Evolutionary conservation across 148 eudicot species (phyloP), one percentile per base, ranked within the genome.

Genomic region (Polygonum aviculare): DNA sequence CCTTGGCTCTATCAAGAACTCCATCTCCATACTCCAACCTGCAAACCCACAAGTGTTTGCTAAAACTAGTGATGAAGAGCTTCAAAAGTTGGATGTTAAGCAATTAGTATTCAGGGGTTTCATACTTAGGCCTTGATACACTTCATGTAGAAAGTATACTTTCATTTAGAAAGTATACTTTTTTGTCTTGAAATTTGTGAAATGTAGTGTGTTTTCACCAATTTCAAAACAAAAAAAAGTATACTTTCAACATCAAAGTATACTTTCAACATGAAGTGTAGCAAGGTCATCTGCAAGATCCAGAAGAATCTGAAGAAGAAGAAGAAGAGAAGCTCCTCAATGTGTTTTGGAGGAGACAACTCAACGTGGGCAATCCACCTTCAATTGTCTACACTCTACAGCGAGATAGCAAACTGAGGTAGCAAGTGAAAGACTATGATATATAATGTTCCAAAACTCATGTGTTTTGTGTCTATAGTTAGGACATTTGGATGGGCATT

Each of bases 1-100:
- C 99, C 83, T 96, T 89, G 77, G 94, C 87, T 91, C 99, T 88
- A 83, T 95, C 98, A 85, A 88, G 91, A 62, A 85, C 91, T 80
- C 96, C 97, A 85, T 94, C 97, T 86, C 89, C 93, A 63, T 79
- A 77, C 83, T 93, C 98, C 98, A 98, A 95, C 81, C 99, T 95
- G 72, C 19, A 67, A 67, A 38, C 21, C 7, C 22, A 57, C 6
- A 3, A 57, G 33, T 21, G 11, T 9, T 19, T 57, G 11, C 1
- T 55, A 7, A 3, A 55, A 19, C 9, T 5, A n/a, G 22, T 57
- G 54, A 50, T 50, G 55, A 51, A 14, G 55, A 51, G n/a, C 15
- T 60, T 10, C 38, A 10, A 22, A 26, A 31, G n/a, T 31, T 63
- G 40, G 40, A 10, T 33, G 39, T 67, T 36, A 38, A 1, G 16